Conservation (phyloP, 495 filamentous ascomycete genomes). For the Aspergillus baeticus region DNA sequence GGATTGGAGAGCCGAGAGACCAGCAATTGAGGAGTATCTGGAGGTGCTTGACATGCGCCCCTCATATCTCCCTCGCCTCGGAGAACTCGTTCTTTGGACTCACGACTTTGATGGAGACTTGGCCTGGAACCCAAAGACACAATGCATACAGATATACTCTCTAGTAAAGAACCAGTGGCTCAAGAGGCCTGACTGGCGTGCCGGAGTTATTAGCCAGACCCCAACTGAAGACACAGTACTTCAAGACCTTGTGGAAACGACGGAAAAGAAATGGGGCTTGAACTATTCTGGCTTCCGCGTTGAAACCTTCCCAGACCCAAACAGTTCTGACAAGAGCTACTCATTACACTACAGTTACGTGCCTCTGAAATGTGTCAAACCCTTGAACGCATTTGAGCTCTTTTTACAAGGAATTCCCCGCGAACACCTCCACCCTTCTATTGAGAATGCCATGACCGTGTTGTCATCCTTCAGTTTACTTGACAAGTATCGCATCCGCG, state of each 20-base stretch:
- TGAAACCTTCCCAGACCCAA: constrained; percentile 52
- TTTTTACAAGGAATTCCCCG: constrained; percentile 40
- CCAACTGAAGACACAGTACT: constrained; percentile 40
- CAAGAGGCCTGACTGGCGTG: constrained; percentile 52
- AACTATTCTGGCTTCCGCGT: constrained; percentile 58
- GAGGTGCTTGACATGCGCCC: constrained; percentile 39
- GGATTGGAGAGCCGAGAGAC: constrained; percentile 53
- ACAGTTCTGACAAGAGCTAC: constrained; percentile 47
- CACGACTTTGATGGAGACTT: constrained; percentile 38
- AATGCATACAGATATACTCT: constrained; percentile 34
- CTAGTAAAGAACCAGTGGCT: constrained; percentile 23
- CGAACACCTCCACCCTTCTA: constrained; percentile 50
- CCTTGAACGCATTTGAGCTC: constrained; percentile 50
- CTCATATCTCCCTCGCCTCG: constrained; percentile 53
- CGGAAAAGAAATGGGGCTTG: constrained; percentile 37
- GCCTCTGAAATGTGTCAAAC: constrained; percentile 52
- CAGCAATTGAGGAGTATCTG: constrained; percentile 34
- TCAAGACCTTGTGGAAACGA: constrained; percentile 41
- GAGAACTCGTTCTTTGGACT: constrained; percentile 59
- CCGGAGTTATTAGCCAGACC: constrained; percentile 53
- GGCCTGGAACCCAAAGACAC: constrained; percentile 26
- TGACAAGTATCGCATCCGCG: constrained; percentile 49
- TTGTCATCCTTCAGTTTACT: constrained; percentile 53
- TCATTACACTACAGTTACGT: constrained; percentile 55
- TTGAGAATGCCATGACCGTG: constrained; percentile 52